A percentile compares a stretch with the other conserved stretches of the same genome.
Evolutionary conservation across 192 early-diverging fungal species (phyloP).

Genomic region (Coemansia sp.): DNA sequence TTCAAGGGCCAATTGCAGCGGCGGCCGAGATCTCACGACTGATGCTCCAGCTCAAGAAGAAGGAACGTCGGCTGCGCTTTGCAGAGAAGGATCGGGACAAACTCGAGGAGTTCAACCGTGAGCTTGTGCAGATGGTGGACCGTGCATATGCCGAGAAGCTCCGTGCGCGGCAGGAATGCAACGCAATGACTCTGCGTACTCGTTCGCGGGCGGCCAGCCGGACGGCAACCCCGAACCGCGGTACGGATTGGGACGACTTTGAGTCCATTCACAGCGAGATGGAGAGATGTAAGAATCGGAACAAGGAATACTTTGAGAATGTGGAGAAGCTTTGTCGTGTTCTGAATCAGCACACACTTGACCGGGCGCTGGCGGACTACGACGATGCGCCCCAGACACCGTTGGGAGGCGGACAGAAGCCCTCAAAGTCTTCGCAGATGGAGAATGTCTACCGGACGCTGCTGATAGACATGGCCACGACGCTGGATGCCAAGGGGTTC

Average conservation of each 20-base stretch:
- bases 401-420: neutral
- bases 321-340: conserved; percentile 35
- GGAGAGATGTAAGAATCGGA: conserved; percentile 23
- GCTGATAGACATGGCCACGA: conserved; percentile 35
- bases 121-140: conserved; percentile 33
- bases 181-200: conserved; percentile 20
- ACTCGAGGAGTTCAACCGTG: conserved; percentile 33
- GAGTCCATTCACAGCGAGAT: conserved; percentile 42
- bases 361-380: conserved; percentile 20
- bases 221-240: conserved; percentile 27
- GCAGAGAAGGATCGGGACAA: conserved; percentile 18
- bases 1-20: conserved; percentile 15
- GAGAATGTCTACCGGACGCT: conserved; percentile 43
- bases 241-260: conserved; percentile 50
- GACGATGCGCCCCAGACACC: neutral
- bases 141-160: conserved; percentile 27
- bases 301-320: conserved; percentile 31
- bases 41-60: conserved; percentile 13
- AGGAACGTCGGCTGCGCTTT: conserved; percentile 12
- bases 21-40: conserved; percentile 29
- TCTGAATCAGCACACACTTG: conserved; percentile 38
- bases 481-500: conserved; percentile 26
- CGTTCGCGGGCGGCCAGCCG: conserved; percentile 21
- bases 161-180: conserved; percentile 29
- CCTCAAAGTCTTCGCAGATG: neutral